Base-by-base conservation (phyloP, 164 flowering plant genomes). In the Kalanchoe fedtschenkoi region DNA sequence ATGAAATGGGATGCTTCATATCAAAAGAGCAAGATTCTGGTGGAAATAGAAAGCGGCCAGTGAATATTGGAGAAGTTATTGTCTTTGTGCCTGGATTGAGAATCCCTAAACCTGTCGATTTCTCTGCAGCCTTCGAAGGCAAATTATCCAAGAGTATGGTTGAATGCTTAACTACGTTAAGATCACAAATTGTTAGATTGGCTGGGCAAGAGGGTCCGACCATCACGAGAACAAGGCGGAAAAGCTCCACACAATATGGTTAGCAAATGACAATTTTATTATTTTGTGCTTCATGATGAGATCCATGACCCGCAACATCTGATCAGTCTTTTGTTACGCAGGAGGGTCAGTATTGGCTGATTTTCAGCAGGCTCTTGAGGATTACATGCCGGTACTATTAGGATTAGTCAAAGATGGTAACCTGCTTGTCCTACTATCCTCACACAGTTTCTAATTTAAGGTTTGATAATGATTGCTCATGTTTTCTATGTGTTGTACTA, bases 231-330 rank as follows among this genome's bases (percentile, higher is more conserved):
- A 74, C 84, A 37, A 81, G 80, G 65, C 81, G 85, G 62, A 89
- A 71, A 77, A 79, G 82, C 57, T 86, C 86, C 51, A 83, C 96
- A 21, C 92, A 84, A 71, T 91, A 89, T 71, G 96, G 96, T 89
- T 46, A 0, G 86, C 43, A 53, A 15, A 53, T 2, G 42, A 9
- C 38, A 8, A 28, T 29, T 58, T 7, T 9, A 17, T 14, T 0
- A 16, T 53, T 38, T 28, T 69, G 16, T 29, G 53, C 56, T 26
- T 16, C 61, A 22, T 37, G 32, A 3, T 4, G 33, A 33, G 60
- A 34, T 13, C 57, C 21, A 15, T 26, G 10, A 9, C 51, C 34
- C 28, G 56, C 57, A 6, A 54, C 56, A 13, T 51, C 33, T 51
- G 17, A 51, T 26, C 29, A 47, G 7, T 51, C 47, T 67, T 39